Evolutionary conservation across 768 basidiomycete genomes (phyloP), one percentile per base, ranked within the genome.

Genomic region (Macrocybe gigantea): DNA sequence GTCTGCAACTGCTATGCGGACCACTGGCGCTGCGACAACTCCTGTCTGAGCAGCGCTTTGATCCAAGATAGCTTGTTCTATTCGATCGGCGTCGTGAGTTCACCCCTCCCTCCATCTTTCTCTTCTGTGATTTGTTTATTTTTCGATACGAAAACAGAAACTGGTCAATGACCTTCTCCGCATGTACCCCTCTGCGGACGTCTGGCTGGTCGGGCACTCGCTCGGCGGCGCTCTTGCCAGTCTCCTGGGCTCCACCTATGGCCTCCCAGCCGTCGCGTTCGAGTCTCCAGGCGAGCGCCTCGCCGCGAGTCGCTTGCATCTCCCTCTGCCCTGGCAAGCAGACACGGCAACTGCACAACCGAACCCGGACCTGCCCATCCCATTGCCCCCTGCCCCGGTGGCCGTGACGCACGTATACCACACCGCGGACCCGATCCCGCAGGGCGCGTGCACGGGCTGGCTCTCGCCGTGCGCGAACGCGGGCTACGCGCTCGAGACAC

Each of bases 61-160:
- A 71, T 93, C 47, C 73, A 89, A 62, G 93, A 97, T 49, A 89
- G 85, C 56, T 66, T 96, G n/a, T 97, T 97, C 67, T 96, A 96
- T 62, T 85, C 86, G 2, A 72, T 86, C 34, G 95, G 93, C 29
- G 82, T 91, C 40, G 88, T 91, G 52, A 68, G 85, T 73, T 7
- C 33, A 32, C 33, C 34, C 14, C 44, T 30, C 33, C 44, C 32
- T 38, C 38, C 32, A 31, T 40, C 10, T 5, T 22, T 7, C 8
- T 4, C 22, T 31, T 2, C 34, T 34, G 47, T 12, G 15, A 11
- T 34, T 38, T 44, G 54, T 32, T 36, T 39, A 9, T 40, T 37
- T 37, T 11, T 15, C 12, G 10, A 41, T 6, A 30, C 29, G 5
- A 33, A 9, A 11, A 15, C 50, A 95, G 93, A 82, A 86, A 58